Conservation (phyloP, 2,329 filamentous ascomycete species). For the Sarocladiaceae sp. region DNA sequence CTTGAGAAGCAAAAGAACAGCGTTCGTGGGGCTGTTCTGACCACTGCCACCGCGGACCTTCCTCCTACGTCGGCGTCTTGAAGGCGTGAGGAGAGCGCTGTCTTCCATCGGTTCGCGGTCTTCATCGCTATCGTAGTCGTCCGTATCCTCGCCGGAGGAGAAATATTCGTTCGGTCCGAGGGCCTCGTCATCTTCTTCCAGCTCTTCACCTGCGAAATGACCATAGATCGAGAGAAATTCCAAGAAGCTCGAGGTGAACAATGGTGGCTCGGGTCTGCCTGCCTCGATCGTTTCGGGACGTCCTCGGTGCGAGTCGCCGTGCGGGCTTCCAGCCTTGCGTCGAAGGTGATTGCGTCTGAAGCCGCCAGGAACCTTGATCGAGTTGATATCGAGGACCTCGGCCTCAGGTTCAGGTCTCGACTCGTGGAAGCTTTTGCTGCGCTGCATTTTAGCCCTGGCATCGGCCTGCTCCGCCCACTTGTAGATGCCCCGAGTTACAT, state of each 20-base stretch:
- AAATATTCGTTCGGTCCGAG: slow-evolving; percentile 89
- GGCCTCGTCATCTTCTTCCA: slow-evolving; percentile 94
- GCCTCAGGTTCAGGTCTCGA: slow-evolving; percentile 74
- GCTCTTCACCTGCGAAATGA: slow-evolving; percentile 93
- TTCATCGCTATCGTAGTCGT: slow-evolving; percentile 59
- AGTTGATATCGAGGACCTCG: slow-evolving; percentile 78
- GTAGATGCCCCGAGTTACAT: slow-evolving; percentile 93
- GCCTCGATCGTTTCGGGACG: slow-evolving; percentile 5
- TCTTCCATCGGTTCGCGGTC: slow-evolving; percentile 81
- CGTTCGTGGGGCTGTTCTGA: slow-evolving; percentile 73
- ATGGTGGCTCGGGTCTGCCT: slow-evolving; percentile 32
- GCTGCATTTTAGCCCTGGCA: slow-evolving; percentile 60
- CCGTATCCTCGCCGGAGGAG: slow-evolving; percentile 67
- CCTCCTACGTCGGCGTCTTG: slow-evolving; percentile 67
- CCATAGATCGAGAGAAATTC: slow-evolving; percentile 95
- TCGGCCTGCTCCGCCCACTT: slow-evolving; percentile 92
- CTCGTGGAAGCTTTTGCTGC: slow-evolving; percentile 85
- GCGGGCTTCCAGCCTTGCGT: slow-evolving; percentile 63
- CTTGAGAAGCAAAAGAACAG: slow-evolving; percentile 83
- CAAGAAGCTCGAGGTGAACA: slow-evolving; percentile 89
- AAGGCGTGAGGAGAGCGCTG: slow-evolving; percentile 76
- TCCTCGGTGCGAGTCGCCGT: slow-evolving; percentile 16
- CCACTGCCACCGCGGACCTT: slow-evolving; percentile 71
- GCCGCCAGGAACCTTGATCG: slow-evolving; percentile 89
- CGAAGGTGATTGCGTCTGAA: slow-evolving; percentile 89